Conservation (phyloP, 2,329 filamentous ascomycete species). For the Dactylonectria macrodidyma region DNA sequence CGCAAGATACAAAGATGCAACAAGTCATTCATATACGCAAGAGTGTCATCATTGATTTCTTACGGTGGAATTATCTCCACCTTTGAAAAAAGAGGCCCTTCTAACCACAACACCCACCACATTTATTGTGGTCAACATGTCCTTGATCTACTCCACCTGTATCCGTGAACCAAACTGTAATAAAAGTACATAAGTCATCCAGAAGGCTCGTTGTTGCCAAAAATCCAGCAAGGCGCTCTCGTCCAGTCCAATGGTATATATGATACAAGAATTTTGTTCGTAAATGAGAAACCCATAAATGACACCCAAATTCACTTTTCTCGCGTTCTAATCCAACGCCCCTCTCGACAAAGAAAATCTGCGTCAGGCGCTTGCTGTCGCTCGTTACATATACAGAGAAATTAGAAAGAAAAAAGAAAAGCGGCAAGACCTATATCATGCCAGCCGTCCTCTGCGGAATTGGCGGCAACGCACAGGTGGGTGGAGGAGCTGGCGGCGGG, state of each 20-base stretch:
- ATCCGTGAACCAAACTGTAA: slow-evolving; percentile 22
- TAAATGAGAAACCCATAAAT: not conserved
- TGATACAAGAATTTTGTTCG: slow-evolving; percentile 32
- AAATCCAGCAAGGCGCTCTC: slow-evolving; percentile 37
- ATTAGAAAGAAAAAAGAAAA: slow-evolving; percentile 24
- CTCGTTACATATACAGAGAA: slow-evolving; percentile 35
- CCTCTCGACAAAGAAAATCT: slow-evolving; percentile 33
- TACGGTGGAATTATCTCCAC: slow-evolving; percentile 9
- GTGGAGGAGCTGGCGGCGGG: slow-evolving; percentile 69
- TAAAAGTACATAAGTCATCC: slow-evolving; percentile 44
- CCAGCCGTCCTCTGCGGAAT: slow-evolving; percentile 56
- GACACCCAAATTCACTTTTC: slow-evolving; percentile 32
- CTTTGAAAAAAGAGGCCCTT: slow-evolving; percentile 8
- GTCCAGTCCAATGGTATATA: slow-evolving; percentile 37
- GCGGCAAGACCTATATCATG: slow-evolving; percentile 32
- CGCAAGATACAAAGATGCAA: not conserved
- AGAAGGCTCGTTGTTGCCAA: slow-evolving; percentile 35
- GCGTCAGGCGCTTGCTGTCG: slow-evolving; percentile 34
- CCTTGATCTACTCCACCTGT: slow-evolving; percentile 13
- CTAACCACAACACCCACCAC: slow-evolving; percentile 15
- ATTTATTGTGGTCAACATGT: not conserved
- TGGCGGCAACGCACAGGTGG: slow-evolving; percentile 69
- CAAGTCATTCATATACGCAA: not conserved
- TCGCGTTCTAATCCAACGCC: slow-evolving; percentile 30
- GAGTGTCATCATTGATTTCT: not conserved